Percentiles rank a stretch among this genome's conserved stretches.
phyloP scores from a whole-genome alignment of 225 moss, liverwort and hornwort species.

The Physcomitrellopsis africana region DNA sequence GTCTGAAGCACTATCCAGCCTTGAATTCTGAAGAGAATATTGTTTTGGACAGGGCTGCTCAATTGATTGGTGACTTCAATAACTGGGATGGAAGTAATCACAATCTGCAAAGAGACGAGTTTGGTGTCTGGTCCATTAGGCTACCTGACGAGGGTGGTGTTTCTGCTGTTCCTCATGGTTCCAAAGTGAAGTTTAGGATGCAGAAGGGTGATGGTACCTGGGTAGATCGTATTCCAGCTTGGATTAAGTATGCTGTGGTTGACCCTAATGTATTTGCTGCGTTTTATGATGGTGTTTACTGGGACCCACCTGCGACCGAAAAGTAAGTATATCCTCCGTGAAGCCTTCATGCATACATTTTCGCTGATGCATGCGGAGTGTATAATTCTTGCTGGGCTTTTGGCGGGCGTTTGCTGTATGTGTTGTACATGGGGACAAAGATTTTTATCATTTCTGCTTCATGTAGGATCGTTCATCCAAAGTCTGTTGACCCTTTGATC shows the following conservation, averaged over 20 bases:
- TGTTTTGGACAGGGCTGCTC: constrained; percentile 65
- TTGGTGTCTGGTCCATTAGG: constrained; percentile 89
- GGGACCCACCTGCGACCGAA: constrained; percentile 90
- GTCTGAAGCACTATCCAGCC: not conserved
- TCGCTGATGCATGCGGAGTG: not conserved
- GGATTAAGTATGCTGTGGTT: constrained; percentile 87
- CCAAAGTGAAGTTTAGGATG: constrained; percentile 89
- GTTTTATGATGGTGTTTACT: constrained; percentile 88
- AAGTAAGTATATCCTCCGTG: constrained; percentile 36
- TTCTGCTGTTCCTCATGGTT: constrained; percentile 76
- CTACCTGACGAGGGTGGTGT: constrained; percentile 74
- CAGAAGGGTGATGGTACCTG: constrained; percentile 79
- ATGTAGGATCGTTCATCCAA: no score
- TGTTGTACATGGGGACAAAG: no score
- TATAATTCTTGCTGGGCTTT: not conserved
- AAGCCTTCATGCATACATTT: not conserved
- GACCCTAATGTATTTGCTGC: constrained; percentile 81
- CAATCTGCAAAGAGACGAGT: constrained; percentile 75
- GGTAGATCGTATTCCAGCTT: constrained; percentile 90
- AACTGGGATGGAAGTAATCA: constrained; percentile 82
- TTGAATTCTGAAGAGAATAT: constrained; percentile 23
- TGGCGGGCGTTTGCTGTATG: no score
- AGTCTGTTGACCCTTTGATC: not conserved
- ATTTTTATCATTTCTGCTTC: no score
- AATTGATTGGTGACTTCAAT: constrained; percentile 93